Evolutionary conservation across 192 early-diverging fungal genomes (phyloP), one percentile per base, ranked within the genome.

Genomic region (Rhizoclosmatium globosum): DNA sequence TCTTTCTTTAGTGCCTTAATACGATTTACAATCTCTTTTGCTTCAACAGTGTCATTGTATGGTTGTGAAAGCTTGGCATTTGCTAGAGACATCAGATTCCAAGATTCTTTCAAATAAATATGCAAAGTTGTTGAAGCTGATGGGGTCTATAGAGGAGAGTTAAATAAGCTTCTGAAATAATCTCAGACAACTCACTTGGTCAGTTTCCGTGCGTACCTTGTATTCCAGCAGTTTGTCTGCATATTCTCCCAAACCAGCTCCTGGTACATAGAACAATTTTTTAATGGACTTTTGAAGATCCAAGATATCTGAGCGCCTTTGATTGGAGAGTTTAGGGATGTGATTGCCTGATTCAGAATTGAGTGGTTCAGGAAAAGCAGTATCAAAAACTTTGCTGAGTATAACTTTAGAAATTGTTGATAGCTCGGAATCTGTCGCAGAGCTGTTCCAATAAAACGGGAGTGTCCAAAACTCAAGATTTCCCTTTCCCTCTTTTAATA

Each of bases 391-490:
- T 9, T n/a, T 9, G 11, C 19, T 0, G 53, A 56, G 53, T 15
- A 56, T 9, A 56, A 56, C 9, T n/a, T 56, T n/a, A n/a, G 53
- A 15, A 9, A 56, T n/a, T 15, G 9, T n/a, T 56, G 9, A n/a
- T 9, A 56, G 11, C 9, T 56, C 53, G 19, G 53, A 56, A n/a
- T 56, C 53, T 9, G 53, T 9, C 9, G 19, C 19, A n/a, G 19
- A 9, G 53, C 53, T n/a, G 19, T 56, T 56, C 53, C 53, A 56
- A n/a, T 56, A 56, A 9, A 56, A n/a, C 9, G 53, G 11, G 19
- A 56, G 53, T 56, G 53, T 56, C 53, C 53, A 56, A 56, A 56
- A 56, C 53, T 56, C 53, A 56, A 56, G 53, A 56, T n/a, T n/a
- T 15, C 19, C 53, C 53, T 1, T 9, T 9, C 19, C 53, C 53